Base-by-base conservation (phyloP, 2,329 filamentous ascomycete genomes). In the Phyllosticta paracitricarpa region DNA sequence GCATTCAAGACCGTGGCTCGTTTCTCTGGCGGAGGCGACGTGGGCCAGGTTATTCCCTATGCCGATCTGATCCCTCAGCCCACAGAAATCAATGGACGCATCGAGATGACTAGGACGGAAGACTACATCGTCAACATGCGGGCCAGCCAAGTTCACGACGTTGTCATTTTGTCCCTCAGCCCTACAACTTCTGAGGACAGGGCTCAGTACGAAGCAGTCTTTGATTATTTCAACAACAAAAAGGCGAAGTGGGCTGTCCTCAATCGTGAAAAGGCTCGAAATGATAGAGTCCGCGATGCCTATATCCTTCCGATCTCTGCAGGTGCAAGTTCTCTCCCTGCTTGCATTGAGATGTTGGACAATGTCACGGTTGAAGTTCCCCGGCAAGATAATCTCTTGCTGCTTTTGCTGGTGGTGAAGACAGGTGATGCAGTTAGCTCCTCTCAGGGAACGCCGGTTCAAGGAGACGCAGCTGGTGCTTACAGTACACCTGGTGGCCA, bases 101-200 rank as follows among this genome's bases (percentile, higher is more conserved):
- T 99, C 63, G 84, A 89, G 58, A 85, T 90, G 66, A 82, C 88
- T 63, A 88, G 88, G 65, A 94, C 93, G 10, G 91, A 91, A 61
- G 90, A 95, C 64, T 99, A 99, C 69, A 85, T 99, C 0, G 94
- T 91, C 70, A 86, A 90, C 57, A 80, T 97, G 63, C 85, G 91
- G 12, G 95, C 89, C 73, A 93, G 88, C 70, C 83, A 84, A 58
- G 86, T 86, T 57, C 92, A 89, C 2, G 94, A 97, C 69, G 85
- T 99, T 5, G 83, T 91, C 1, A 89, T 97, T 24, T 83, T 95
- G 22, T 84, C 85, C 54, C 76, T 97, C 35, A 82, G 82, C 19
- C 78, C 82, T 1, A 82, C 85, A 1, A 84, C 87, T 24, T 79
- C 85, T 4, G 74, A 78, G 4, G 78, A 78, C 0, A 83, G 85